Evolutionary conservation across 2,329 filamentous ascomycete species (phyloP).

Genomic region (Mycosphaerelloides madeirae): DNA sequence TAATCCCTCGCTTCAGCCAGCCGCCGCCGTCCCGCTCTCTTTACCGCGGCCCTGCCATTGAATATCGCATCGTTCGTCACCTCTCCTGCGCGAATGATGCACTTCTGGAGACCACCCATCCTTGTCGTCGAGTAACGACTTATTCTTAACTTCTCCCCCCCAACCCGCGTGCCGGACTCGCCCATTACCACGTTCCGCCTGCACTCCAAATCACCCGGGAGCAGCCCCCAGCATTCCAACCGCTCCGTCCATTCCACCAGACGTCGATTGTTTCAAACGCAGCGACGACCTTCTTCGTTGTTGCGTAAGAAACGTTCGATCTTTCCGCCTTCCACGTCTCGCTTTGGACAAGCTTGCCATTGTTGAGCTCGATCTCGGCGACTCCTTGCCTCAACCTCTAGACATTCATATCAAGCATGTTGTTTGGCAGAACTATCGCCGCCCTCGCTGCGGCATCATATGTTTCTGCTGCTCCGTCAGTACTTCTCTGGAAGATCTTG

Average conservation of each 20-base stretch:
- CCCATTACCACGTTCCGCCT: conserved; percentile 2
- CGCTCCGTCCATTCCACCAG: conserved; percentile 9
- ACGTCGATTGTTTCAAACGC: conserved; percentile 11
- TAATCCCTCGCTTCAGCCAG: no score
- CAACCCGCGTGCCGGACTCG: conserved; percentile 6
- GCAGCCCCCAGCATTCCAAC: conserved; percentile 10
- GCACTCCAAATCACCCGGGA: no score
- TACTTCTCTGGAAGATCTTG: conserved; percentile 1
- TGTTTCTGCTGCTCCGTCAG: conserved; percentile 25
- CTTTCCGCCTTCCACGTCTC: conserved; percentile 2
- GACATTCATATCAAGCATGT: conserved; percentile 18
- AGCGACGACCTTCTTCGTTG: conserved; percentile 7
- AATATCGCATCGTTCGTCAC: not conserved
- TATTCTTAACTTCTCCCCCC: not conserved
- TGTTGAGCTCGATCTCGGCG: not conserved
- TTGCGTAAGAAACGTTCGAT: not conserved
- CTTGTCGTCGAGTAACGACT: not conserved
- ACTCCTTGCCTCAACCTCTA: not conserved
- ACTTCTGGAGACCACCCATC: not conserved
- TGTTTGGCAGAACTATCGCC: conserved; percentile 21
- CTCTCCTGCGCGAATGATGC: not conserved
- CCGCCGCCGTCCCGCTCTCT: no score
- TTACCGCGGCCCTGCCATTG: no score
- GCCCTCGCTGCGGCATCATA: conserved; percentile 25
- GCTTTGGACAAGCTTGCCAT: not conserved